Conservation (phyloP, 2,329 filamentous ascomycete species). For the Claviceps cyperi region DNA sequence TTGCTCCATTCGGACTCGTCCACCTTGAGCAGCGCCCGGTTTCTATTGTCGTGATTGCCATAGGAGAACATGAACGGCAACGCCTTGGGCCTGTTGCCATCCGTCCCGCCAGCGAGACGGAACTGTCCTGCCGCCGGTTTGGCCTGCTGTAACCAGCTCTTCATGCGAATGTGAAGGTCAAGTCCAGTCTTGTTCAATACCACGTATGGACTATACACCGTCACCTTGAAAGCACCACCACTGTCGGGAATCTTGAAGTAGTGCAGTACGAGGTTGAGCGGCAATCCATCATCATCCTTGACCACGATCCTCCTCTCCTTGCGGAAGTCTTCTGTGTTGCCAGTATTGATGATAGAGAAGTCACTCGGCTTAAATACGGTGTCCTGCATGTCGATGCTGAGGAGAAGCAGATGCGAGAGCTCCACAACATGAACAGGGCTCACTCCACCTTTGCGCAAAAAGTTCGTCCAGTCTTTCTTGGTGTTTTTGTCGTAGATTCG, state of each 20-base stretch:
- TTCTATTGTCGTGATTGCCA: constrained; percentile 74
- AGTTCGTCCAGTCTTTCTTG: constrained; percentile 98
- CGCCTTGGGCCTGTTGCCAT: constrained; percentile 51
- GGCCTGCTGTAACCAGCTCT: constrained; percentile 73
- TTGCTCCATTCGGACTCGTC: constrained; percentile 93
- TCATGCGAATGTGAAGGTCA: constrained; percentile 74
- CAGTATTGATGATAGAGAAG: constrained; percentile 92
- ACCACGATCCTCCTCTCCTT: constrained; percentile 66
- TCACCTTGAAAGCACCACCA: constrained; percentile 90
- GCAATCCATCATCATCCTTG: constrained; percentile 70
- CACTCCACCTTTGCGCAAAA: constrained; percentile 86
- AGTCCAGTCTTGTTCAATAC: constrained; percentile 91
- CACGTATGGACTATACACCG: constrained; percentile 88
- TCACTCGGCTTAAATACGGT: constrained; percentile 90
- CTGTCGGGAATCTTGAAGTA: constrained; percentile 84
- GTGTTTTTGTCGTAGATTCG: constrained; percentile 98
- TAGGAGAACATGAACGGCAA: constrained; percentile 95
- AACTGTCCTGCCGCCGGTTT: constrained; percentile 73
- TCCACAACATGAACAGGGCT: constrained; percentile 97
- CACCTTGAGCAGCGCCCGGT: constrained; percentile 75
- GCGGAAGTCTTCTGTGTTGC: constrained; percentile 72
- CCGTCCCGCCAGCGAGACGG: constrained; percentile 33
- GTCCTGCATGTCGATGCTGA: constrained; percentile 95
- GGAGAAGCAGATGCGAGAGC: constrained; percentile 76
- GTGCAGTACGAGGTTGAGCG: constrained; percentile 71